phyloP scores from a whole-genome alignment of 2,329 filamentous ascomycete species.

The Eurotiales sp. region DNA sequence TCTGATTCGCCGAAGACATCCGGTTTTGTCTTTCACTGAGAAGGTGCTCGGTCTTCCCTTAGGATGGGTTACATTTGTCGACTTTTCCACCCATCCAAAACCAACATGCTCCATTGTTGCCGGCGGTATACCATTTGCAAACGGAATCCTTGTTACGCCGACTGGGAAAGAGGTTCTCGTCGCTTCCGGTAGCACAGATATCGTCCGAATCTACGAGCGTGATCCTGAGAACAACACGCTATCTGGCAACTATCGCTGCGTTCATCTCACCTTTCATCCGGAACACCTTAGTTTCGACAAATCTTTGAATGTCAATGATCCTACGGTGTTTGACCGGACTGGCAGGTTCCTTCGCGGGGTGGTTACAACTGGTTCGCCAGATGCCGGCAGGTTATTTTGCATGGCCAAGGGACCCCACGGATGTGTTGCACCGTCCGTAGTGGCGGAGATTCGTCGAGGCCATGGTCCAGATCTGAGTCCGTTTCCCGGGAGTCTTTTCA shows the following conservation, averaged over 20 bases:
- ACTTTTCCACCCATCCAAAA: slow-evolving; percentile 9
- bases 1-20: slow-evolving; percentile 13
- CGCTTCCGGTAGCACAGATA: slow-evolving; percentile 14
- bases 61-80: slow-evolving; percentile 18
- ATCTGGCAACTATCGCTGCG: slow-evolving; percentile 12
- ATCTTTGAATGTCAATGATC: slow-evolving; percentile 15
- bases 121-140: slow-evolving; percentile 16
- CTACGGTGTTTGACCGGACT: slow-evolving; percentile 16
- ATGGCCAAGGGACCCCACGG: slow-evolving; percentile 16
- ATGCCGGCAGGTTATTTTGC: slow-evolving; percentile 12
- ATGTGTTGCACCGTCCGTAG: slow-evolving; percentile 17
- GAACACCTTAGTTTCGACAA: slow-evolving; percentile 18
- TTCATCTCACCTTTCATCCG: slow-evolving; percentile 17
- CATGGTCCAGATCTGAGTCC: slow-evolving; percentile 16
- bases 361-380: slow-evolving; percentile 15
- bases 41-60: slow-evolving; percentile 13
- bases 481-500: slow-evolving; percentile 15
- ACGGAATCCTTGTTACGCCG: slow-evolving; percentile 18
- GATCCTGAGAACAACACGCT: slow-evolving; percentile 15
- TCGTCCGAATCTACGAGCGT: slow-evolving; percentile 17
- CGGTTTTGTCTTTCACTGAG: slow-evolving; percentile 15
- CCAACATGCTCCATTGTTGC: slow-evolving; percentile 16
- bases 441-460: slow-evolving; percentile 18
- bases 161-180: slow-evolving; percentile 18
- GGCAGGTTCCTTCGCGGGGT: slow-evolving; percentile 18